Evolutionary conservation across 345 rosid genomes (phyloP), one percentile per base, ranked within the genome.

Genomic region (Psidium friedrichsthalianum): DNA sequence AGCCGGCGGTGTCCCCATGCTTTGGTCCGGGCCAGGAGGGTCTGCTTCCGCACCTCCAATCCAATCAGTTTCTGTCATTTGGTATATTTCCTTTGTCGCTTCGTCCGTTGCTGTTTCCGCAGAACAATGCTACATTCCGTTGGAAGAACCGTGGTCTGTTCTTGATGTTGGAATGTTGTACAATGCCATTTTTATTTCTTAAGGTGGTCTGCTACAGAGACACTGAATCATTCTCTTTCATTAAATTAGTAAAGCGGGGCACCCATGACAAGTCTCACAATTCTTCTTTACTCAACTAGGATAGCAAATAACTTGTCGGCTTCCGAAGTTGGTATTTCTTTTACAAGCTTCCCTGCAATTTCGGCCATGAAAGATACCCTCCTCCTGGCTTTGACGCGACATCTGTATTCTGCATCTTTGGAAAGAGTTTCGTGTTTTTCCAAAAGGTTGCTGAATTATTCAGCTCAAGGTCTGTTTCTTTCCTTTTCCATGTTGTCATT

Each of bases 1-100:
- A 58, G 94, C 90, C 92, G 91, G 93, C 92, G 52, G 20, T 27
- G 61, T 42, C 3, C 42, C 51, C 49, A 57, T 82, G 22, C 86
- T 24, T 89, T 84, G 90, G 69, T 85, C 51, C 53, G 78, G 53
- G 74, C 87, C 78, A 58, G 86, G 86, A 82, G 52, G 81, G 61
- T 85, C 74, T 83, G 86, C 74, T 82, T 89, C 87, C 83, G 57
- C 57, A 59, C 82, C 58, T 86, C 90, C 87, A 84, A 51, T 47
- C 74, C 88, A 86, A 51, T 56, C 74, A 20, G 74, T 16, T 59
- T 42, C 51, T 51, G 40, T 74, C 0, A 32, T 49, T 51, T 53
- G 51, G 82, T 52, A 59, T 57, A 82, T 76, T 76, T 78, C 86
- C 53, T 16, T 6, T 54, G 18, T 12, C 4, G 57, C 29, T 54